These are phyloP conservation scores for Linaria vulgaris DNA, from an alignment of 257 asterid genomes.

Conservation along the genomic window DNA sequence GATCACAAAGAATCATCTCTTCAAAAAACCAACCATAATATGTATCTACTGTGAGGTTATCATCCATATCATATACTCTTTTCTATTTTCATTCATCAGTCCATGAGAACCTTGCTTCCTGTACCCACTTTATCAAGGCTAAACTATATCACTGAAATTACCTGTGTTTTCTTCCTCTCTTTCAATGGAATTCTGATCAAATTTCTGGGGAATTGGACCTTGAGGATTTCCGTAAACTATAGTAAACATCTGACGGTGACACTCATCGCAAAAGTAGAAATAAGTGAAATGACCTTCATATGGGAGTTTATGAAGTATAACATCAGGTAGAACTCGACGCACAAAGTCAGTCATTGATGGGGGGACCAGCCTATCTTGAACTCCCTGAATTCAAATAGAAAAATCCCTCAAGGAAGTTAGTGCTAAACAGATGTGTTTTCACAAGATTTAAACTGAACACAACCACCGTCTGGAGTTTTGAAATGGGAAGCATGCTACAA, in stretches of 20 bases:
- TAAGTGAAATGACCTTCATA: constrained; percentile 89
- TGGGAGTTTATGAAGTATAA: constrained; percentile 76
- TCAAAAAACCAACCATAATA: no score
- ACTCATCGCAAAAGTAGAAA: constrained; percentile 76
- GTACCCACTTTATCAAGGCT: no score
- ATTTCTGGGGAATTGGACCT: constrained; percentile 56
- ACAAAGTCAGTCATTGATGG: constrained; percentile 78
- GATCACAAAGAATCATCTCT: no score
- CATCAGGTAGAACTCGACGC: constrained; percentile 81
- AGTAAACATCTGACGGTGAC: constrained; percentile 73
- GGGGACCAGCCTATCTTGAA: constrained; percentile 79
- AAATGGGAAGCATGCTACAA: no score
- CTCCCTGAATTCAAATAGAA: constrained; percentile 48
- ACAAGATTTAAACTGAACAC: not conserved
- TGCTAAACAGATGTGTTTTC: not conserved
- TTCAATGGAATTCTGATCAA: constrained; percentile 28
- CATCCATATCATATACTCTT: constrained; percentile 3
- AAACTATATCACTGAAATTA: constrained; percentile 23
- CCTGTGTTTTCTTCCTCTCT: constrained; percentile 30
- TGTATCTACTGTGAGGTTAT: no score
- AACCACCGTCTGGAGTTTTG: not conserved
- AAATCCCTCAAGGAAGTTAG: not conserved
- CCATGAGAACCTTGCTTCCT: no score
- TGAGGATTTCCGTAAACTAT: constrained; percentile 68
- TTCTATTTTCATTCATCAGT: not conserved